phyloP scores from a whole-genome alignment of 208 protist genomes.

The Histomonas meleagridis region DNA sequence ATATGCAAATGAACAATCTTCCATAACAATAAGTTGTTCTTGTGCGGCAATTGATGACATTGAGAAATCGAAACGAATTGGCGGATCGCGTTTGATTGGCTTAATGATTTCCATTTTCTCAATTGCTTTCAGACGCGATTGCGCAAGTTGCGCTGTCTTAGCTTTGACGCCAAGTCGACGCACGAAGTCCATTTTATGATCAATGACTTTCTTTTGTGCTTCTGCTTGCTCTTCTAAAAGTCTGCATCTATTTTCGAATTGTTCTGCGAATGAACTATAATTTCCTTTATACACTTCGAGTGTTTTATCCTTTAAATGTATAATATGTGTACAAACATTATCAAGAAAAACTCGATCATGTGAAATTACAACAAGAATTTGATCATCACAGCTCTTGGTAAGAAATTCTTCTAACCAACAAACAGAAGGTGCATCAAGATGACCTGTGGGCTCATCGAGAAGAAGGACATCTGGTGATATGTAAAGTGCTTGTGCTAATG shows the following conservation, averaged over 20 bases:
- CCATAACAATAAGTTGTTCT: not conserved
- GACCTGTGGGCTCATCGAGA: constrained; percentile 36
- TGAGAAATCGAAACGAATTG: not conserved
- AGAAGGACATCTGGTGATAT: constrained; percentile 44
- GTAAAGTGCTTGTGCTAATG: constrained; percentile 46
- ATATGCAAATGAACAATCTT: not conserved
- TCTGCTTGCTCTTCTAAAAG: not conserved
- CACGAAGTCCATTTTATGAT: not conserved
- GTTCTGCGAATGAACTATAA: constrained; percentile 42
- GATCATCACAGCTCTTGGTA: not conserved
- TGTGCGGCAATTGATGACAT: not conserved
- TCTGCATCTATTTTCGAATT: not conserved
- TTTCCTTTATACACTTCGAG: constrained; percentile 47
- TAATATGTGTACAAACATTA: constrained; percentile 47
- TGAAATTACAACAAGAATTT: constrained; percentile 28
- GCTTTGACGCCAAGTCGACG: constrained; percentile 47
- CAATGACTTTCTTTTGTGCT: not conserved
- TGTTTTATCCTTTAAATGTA: constrained; percentile 45
- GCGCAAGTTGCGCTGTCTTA: constrained; percentile 50
- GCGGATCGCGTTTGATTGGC: not conserved
- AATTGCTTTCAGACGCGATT: constrained; percentile 55
- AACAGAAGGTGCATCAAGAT: constrained; percentile 24
- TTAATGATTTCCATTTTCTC: constrained; percentile 49
- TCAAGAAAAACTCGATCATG: constrained; percentile 48
- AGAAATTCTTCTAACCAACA: constrained; percentile 33